These are phyloP conservation scores for Aegilops speltoides DNA, from an alignment of 176 grass and related monocot species.

Conservation along the genomic window DNA sequence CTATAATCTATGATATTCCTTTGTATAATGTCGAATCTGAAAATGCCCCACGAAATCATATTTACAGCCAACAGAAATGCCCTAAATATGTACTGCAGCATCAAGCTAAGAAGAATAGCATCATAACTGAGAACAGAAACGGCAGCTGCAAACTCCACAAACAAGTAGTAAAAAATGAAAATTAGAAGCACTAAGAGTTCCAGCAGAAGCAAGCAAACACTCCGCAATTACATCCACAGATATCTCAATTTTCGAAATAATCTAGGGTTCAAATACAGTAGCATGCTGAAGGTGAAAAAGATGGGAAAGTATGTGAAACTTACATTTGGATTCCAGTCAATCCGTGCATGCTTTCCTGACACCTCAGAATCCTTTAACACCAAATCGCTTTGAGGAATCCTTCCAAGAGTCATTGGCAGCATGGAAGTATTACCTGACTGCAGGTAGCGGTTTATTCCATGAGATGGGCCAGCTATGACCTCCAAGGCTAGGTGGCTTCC, in stretches of 20 bases:
- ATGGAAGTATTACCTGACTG: constrained; percentile 37
- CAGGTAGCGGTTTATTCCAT: constrained; percentile 40
- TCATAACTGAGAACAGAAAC: constrained; percentile 2
- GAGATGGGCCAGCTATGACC: constrained; percentile 65
- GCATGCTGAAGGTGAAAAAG: constrained; percentile 1
- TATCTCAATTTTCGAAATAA: background rate
- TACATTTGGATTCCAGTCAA: constrained; percentile 71
- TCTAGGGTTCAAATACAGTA: background rate
- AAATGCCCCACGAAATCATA: constrained; percentile 3
- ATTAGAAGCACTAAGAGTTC: background rate
- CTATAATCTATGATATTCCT: background rate
- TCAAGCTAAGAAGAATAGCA: constrained; percentile 9
- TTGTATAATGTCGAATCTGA: background rate
- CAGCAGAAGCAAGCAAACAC: background rate
- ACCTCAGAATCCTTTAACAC: constrained; percentile 75
- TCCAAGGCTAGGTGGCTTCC: constrained; percentile 60
- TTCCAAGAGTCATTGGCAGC: constrained; percentile 58
- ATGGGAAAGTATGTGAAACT: constrained; percentile 1
- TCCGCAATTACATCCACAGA: background rate
- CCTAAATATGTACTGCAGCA: background rate
- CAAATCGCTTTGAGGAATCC: constrained; percentile 56
- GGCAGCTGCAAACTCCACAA: constrained; percentile 1
- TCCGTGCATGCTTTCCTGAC: constrained; percentile 69
- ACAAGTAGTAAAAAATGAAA: background rate
- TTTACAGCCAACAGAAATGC: background rate